Evolutionary conservation across 1,284 basidiomycete species (phyloP).

Genomic region (Fomes fomentarius): DNA sequence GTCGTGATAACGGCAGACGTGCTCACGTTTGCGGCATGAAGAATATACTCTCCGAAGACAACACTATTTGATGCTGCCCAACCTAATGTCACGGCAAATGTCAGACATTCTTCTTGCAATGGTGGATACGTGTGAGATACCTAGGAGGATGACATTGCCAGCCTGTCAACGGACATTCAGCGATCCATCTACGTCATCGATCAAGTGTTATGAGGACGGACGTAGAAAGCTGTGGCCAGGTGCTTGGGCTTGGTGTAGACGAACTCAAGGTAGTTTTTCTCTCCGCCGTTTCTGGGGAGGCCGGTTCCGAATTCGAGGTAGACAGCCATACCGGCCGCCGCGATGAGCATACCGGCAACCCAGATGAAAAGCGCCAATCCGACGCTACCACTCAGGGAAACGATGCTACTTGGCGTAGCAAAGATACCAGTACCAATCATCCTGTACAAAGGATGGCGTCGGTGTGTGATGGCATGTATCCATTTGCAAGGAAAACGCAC

Average conservation of each 20-base stretch:
- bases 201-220: background rate
- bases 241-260: constrained; percentile 9
- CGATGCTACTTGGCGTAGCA: constrained; percentile 61
- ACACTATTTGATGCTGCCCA: constrained; percentile 53
- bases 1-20: background rate
- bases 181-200: background rate
- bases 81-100: constrained; percentile 40
- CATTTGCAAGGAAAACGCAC: constrained; percentile 50
- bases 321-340: constrained; percentile 63
- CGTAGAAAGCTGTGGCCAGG: constrained; percentile 12
- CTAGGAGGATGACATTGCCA: constrained; percentile 38
- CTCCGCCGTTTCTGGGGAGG: constrained; percentile 55
- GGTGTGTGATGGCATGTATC: too few relatives aligned
- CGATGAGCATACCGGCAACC: constrained; percentile 67
- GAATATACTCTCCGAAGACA: constrained; percentile 64
- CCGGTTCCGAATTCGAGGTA: constrained; percentile 78
- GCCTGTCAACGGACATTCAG: background rate
- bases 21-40: constrained; percentile 38
- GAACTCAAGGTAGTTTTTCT: constrained; percentile 33
- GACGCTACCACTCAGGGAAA: constrained; percentile 64
- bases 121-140: constrained; percentile 16
- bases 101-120: background rate
- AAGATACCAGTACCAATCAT: constrained; percentile 69
- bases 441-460: too few relatives aligned
- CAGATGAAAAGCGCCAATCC: constrained; percentile 71